Base-by-base conservation (phyloP, 2,329 filamentous ascomycete genomes). In the Septoria petroselini region DNA sequence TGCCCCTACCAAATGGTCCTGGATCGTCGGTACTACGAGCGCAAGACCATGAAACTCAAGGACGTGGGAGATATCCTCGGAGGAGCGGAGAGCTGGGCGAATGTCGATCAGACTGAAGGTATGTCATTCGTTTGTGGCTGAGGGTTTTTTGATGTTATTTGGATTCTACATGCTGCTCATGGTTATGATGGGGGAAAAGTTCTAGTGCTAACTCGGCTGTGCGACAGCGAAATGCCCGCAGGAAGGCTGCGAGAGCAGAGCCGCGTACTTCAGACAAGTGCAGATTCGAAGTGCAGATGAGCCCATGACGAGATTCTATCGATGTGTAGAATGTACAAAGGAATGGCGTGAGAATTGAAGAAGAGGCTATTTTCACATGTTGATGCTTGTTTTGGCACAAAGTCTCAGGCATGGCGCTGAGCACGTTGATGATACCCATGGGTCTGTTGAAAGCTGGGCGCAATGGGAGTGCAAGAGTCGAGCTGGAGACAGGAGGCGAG, bases 261-360 rank as follows among this genome's bases (percentile, higher is more conserved):
- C 89, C 73, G 93, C 93, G 3, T 94, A 91, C 57, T 97, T 91
- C 75, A 95, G 91, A 76, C 89, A 95, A 76, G 83, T 97, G 62
- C 93, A 98, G 78, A 97, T 97, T 72, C 84, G 93, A 62, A 95
- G 89, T 76, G 93, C 93, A 44, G 93, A 98, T 73, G 93, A 98
- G 77, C 93, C 93, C 53, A 96, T 95, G 87, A 98, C 93, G 59
- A 91, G 84, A 53, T 97, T 97, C 72, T 94, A 85, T 73, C 93
- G 90, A 65, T 75, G 73, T 54, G 70, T 68, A 15, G 67, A 70
- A 54, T 75, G 73, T 53, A 65, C 62, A 4, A 67, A 69, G 41
- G 69, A 74, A 48, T 75, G 72, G 72, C 65, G 72, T 33, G 73
- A 74, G 57, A 67, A 68, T 46, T 69, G 57, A 63, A 40, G 21